Evolutionary conservation across 108 stramenopile species (phyloP).

Genomic region (Aurantiochytrium sp.): DNA sequence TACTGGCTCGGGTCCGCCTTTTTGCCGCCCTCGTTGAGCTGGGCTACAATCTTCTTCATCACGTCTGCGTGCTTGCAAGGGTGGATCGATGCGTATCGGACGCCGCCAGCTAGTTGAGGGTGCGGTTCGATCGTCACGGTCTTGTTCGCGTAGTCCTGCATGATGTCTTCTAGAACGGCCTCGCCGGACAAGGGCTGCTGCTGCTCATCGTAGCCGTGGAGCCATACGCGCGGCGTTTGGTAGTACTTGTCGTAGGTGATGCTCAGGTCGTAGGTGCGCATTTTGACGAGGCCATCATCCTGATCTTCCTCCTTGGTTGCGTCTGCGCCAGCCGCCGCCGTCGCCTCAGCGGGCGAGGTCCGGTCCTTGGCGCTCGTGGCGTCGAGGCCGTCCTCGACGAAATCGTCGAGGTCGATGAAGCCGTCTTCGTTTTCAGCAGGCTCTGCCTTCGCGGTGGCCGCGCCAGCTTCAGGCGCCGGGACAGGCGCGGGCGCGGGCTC

Average conservation of each 20-base stretch:
- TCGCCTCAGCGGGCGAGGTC: too few species aligned
- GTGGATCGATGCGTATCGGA: slow-evolving; percentile 80
- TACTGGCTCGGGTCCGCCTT: slow-evolving; percentile 62
- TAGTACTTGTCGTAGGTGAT: slow-evolving; percentile 99
- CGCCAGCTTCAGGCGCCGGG: too few species aligned
- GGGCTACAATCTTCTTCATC: slow-evolving; percentile 91
- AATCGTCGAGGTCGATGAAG: slow-evolving; percentile 82
- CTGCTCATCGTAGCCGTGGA: slow-evolving; percentile 80
- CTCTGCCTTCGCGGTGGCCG: neutral
- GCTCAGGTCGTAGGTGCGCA: slow-evolving; percentile 86
- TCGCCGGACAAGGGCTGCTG: slow-evolving; percentile 71
- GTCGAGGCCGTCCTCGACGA: slow-evolving; percentile 74
- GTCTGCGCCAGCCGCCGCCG: too few species aligned
- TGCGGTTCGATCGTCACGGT: slow-evolving; percentile 97
- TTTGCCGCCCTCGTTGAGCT: slow-evolving; percentile 63
- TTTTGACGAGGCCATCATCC: slow-evolving; percentile 66
- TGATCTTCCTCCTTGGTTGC: slow-evolving; percentile 62
- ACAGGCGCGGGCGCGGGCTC: neutral
- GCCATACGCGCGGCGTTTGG: slow-evolving; percentile 94
- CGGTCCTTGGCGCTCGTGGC: neutral
- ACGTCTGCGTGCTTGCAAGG: slow-evolving; percentile 97
- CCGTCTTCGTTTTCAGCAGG: slow-evolving; percentile 67
- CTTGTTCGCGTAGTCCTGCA: slow-evolving; percentile 91
- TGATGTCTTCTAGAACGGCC: slow-evolving; percentile 95
- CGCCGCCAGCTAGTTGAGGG: slow-evolving; percentile 67